Base-by-base conservation (phyloP, 768 basidiomycete genomes). In the Tephrocybe rancida region DNA sequence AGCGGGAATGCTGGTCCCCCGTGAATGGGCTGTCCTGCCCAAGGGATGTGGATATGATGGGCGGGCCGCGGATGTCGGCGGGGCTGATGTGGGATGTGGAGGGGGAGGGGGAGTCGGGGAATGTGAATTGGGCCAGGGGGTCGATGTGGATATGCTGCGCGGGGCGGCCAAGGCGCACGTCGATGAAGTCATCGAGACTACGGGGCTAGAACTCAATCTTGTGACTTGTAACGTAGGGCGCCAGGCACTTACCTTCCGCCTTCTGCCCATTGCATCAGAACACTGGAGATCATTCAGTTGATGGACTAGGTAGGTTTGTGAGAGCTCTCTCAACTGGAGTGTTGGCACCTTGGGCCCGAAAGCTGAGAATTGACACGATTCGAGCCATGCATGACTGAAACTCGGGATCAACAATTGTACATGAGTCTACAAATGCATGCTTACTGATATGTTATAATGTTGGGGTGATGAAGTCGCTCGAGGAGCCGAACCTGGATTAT, bases 261-360 rank as follows among this genome's bases (percentile, higher is more conserved):
- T 76, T 95, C 91, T 0, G 92, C 92, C 89, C 89, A 95, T 73
- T 94, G 90, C 93, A 95, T 95, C 21, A 95, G 73, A 9, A 94
- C 85, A 59, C 91, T 93, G 59, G 61, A 14, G 13, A 11, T 4
- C 26, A 41, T 14, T 53, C 35, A 55, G 48, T 41, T 44, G 19
- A 27, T 41, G 3, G 24, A 38, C 38, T 16, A 44, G 30, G 19
- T 44, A 26, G 9, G 18, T 27, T 4, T 47, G 27, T 14, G 25
- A 49, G 11, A 1, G 13, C n/a, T 30, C 14, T 72, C 87, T 70
- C 61, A 68, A 92, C 91, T 95, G 91, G 32, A 97, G 69, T 1
- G 95, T 89, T 3, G 92, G 93, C 22, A 98, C 85, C 61, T 85
- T 84, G 0, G 92, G 92, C 0, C 93, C 94, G 64, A 96, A 95